Percentiles rank a stretch among this genome's conserved stretches.
These are phyloP conservation scores for Cicer pinnatifidum DNA, from an alignment of 306 rosid species.

Conservation along the genomic window DNA sequence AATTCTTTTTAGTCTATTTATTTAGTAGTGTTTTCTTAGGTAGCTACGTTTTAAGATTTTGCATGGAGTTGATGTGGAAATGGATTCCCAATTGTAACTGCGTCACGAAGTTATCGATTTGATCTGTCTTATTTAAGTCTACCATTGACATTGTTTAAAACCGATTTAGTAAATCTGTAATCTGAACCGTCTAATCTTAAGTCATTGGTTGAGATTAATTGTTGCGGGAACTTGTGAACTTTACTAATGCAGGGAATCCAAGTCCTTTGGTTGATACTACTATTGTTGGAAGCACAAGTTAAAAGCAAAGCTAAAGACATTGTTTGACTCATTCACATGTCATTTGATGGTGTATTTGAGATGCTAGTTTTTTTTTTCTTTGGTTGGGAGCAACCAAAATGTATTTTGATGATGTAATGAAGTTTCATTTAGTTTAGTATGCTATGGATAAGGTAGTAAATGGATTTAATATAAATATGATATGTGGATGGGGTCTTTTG, in stretches of 20 bases:
- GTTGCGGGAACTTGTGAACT: too few species aligned
- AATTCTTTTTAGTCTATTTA: slow-evolving; percentile 76
- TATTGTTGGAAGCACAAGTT: slow-evolving; percentile 32
- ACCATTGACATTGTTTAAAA: too few species aligned
- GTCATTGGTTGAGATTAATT: too few species aligned
- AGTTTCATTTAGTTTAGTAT: slow-evolving; percentile 38
- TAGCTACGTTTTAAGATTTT: slow-evolving; percentile 51
- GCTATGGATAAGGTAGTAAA: slow-evolving; percentile 23
- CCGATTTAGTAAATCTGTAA: too few species aligned
- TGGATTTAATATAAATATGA: slow-evolving; percentile 21
- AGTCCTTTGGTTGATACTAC: background rate
- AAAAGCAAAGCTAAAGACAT: slow-evolving; percentile 38
- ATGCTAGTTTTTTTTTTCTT: slow-evolving; percentile 20
- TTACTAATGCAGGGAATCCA: too few species aligned
- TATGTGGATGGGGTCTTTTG: slow-evolving; percentile 8
- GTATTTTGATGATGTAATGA: slow-evolving; percentile 39
- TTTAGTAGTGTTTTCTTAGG: slow-evolving; percentile 59
- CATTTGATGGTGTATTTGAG: slow-evolving; percentile 14
- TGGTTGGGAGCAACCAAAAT: slow-evolving; percentile 21
- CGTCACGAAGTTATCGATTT: too few species aligned
- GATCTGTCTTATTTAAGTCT: too few species aligned
- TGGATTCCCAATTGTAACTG: too few species aligned
- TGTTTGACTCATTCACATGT: slow-evolving; percentile 22
- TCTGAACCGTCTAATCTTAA: too few species aligned
- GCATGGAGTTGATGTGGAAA: slow-evolving; percentile 17